Conservation (phyloP, 768 basidiomycete genomes). For the Nidularia pulvinata region DNA sequence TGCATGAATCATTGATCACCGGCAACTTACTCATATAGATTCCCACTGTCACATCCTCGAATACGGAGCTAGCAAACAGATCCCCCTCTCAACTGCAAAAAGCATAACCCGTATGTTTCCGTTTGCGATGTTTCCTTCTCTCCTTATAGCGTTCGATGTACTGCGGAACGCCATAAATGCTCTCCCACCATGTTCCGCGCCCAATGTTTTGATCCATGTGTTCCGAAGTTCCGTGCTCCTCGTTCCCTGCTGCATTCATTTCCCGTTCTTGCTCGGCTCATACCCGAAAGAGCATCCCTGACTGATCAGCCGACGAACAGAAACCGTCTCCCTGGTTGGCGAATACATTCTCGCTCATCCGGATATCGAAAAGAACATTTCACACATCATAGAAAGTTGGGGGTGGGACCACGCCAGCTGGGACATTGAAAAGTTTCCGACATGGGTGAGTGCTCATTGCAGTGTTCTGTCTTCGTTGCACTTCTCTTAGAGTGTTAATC, state of each 20-base stretch:
- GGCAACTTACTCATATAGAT: conserved; percentile 29
- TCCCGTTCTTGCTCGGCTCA: no score
- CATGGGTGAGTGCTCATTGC: conserved; percentile 4
- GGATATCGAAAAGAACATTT: conserved; percentile 37
- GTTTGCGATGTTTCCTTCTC: not conserved
- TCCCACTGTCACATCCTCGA: conserved; percentile 68
- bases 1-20: not conserved
- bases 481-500: no score
- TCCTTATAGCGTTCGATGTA: not conserved
- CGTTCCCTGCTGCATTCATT: no score
- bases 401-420: conserved; percentile 82
- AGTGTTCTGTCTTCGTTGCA: not conserved
- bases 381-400: conserved; percentile 58
- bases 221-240: no score
- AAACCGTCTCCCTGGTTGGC: conserved; percentile 45
- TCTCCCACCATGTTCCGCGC: not conserved
- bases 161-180: not conserved
- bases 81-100: conserved; percentile 47
- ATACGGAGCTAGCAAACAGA: conserved; percentile 54
- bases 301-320: conserved; percentile 16
- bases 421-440: conserved; percentile 48
- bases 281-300: no score
- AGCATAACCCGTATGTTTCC: conserved; percentile 40
- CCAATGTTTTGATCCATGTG: no score
- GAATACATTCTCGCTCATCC: conserved; percentile 44